Conservation (phyloP, 805 yeast genomes). For the Saturnispora silvae region DNA sequence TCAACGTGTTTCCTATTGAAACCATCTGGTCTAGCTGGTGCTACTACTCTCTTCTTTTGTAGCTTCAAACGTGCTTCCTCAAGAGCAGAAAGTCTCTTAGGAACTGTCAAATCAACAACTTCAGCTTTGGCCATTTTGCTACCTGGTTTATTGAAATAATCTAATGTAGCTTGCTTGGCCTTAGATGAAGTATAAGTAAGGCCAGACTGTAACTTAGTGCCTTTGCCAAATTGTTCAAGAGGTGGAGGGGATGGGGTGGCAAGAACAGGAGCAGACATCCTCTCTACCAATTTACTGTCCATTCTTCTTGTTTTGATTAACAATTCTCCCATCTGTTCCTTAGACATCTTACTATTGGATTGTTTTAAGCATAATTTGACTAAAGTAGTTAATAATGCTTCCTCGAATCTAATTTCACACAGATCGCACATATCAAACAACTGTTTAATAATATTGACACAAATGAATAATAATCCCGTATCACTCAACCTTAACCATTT, state of each 20-base stretch:
- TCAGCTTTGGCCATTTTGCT: slow-evolving; percentile 10
- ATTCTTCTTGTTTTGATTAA: slow-evolving; percentile 49
- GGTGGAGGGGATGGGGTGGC: not conserved
- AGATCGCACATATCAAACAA: slow-evolving; percentile 57
- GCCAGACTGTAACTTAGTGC: slow-evolving; percentile 11
- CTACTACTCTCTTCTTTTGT: slow-evolving; percentile 13
- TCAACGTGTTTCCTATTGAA: slow-evolving; percentile 28
- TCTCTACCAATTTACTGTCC: slow-evolving; percentile 44
- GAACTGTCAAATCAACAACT: slow-evolving; percentile 7
- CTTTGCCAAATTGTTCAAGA: not conserved
- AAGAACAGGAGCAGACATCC: slow-evolving; percentile 26
- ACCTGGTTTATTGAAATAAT: slow-evolving; percentile 13
- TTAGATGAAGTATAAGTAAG: slow-evolving; percentile 6
- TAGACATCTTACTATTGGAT: slow-evolving; percentile 62
- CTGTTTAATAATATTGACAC: slow-evolving; percentile 59
- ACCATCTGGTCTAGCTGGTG: slow-evolving; percentile 45
- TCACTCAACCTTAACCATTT: slow-evolving; percentile 82
- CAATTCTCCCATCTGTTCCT: slow-evolving; percentile 55
- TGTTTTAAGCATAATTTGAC: slow-evolving; percentile 51
- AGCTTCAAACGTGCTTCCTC: slow-evolving; percentile 12
- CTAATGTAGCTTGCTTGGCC: slow-evolving; percentile 18
- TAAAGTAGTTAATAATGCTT: slow-evolving; percentile 40
- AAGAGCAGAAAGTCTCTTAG: slow-evolving; percentile 8
- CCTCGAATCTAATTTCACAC: slow-evolving; percentile 40
- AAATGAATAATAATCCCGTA: slow-evolving; percentile 55